phyloP scores from a whole-genome alignment of 345 rosid genomes.

The Syzygium oleosum region DNA sequence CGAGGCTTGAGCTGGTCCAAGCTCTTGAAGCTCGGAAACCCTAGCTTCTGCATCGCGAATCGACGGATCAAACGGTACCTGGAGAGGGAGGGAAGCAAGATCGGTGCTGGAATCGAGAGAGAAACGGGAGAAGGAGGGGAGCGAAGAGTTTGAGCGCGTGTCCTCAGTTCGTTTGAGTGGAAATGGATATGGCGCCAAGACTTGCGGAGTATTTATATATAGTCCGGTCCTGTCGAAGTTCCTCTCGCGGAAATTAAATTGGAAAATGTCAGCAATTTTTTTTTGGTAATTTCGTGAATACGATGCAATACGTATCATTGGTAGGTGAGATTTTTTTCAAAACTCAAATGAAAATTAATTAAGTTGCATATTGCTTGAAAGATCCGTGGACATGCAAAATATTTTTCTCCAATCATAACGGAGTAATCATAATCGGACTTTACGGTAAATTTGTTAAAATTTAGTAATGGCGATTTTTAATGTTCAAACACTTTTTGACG shows the following conservation, averaged over 20 bases:
- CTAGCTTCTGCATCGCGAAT: conserved; percentile 63
- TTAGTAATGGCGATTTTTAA: not conserved
- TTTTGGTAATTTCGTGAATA: not conserved
- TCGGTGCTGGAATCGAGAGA: not conserved
- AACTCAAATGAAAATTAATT: not conserved
- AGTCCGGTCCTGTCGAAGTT: not conserved
- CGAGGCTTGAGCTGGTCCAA: conserved; percentile 51
- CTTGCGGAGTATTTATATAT: not conserved
- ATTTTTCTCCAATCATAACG: not conserved
- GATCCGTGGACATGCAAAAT: not conserved
- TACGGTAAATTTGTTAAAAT: not conserved
- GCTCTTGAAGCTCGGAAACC: conserved; percentile 59
- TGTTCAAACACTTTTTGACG: not conserved
- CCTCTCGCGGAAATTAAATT: not conserved
- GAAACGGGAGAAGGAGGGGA: not conserved
- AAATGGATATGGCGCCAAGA: not conserved
- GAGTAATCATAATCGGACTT: not conserved
- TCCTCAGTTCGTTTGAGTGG: not conserved
- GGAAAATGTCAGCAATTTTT: not conserved
- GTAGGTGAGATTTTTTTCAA: not conserved
- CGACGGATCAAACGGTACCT: not conserved
- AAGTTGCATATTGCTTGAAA: not conserved
- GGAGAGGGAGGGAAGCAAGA: not conserved
- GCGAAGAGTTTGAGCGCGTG: not conserved
- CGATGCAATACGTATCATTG: not conserved